Conservation (phyloP, 2,329 filamentous ascomycete genomes). For the Monilinia fructicola region DNA sequence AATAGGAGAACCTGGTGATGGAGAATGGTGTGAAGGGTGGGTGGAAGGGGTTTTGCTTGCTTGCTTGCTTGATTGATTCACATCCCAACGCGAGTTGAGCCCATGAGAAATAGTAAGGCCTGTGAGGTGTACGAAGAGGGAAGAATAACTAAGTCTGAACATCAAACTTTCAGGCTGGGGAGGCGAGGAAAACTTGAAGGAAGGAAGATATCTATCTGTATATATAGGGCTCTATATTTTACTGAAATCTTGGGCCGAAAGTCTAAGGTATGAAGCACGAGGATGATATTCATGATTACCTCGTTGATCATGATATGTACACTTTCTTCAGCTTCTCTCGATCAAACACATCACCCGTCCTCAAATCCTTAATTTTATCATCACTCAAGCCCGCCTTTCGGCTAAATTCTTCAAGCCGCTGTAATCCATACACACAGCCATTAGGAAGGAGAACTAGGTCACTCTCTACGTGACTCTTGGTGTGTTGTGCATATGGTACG, state of each 20-base stretch:
- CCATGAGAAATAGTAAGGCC: too few species aligned
- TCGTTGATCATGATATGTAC: conserved; percentile 67
- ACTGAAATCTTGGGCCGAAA: neutral
- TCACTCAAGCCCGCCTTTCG: conserved; percentile 70
- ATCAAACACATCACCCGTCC: conserved; percentile 67
- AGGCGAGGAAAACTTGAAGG: neutral
- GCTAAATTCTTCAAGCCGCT: conserved; percentile 72
- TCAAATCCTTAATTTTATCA: conserved; percentile 73
- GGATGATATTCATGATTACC: neutral
- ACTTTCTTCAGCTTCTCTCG: conserved; percentile 74
- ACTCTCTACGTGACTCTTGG: conserved; percentile 86
- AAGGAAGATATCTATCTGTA: neutral
- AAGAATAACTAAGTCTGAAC: neutral
- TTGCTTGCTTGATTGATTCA: too few species aligned
- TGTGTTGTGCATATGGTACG: conserved; percentile 93
- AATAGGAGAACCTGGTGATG: too few species aligned
- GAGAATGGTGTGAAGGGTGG: too few species aligned
- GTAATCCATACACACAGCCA: conserved; percentile 77
- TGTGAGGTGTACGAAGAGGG: too few species aligned
- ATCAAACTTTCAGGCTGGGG: neutral
- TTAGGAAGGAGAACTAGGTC: conserved; percentile 88
- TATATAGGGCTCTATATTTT: neutral
- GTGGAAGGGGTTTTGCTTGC: too few species aligned
- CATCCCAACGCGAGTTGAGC: too few species aligned
- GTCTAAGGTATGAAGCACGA: neutral